Evolutionary conservation across 805 yeast genomes (phyloP).

Genomic region (Schwanniomyces sp.): DNA sequence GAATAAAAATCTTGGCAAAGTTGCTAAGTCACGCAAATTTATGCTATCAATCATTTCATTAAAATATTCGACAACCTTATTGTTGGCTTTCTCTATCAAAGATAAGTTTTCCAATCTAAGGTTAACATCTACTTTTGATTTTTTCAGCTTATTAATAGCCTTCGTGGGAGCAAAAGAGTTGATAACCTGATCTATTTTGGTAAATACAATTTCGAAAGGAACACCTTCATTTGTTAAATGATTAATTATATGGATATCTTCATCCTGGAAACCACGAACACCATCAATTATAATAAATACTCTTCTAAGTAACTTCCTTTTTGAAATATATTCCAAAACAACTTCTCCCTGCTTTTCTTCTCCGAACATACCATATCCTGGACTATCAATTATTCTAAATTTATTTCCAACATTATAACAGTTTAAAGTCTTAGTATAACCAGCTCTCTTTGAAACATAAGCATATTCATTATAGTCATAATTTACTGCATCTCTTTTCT

Average conservation of each 20-base stretch:
- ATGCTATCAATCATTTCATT: conserved; percentile 36
- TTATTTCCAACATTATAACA: conserved; percentile 66
- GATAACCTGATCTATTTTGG: conserved; percentile 66
- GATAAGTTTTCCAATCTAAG: conserved; percentile 6
- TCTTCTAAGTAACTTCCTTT: conserved; percentile 53
- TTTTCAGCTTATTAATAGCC: conserved; percentile 11
- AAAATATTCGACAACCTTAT: conserved; percentile 23
- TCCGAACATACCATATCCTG: conserved; percentile 86
- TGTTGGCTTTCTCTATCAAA: conserved; percentile 20
- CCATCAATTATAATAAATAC: conserved; percentile 66
- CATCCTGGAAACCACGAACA: conserved; percentile 54
- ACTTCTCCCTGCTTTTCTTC: conserved; percentile 65
- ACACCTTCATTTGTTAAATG: conserved; percentile 54
- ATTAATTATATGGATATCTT: conserved; percentile 55
- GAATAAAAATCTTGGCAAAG: conserved; percentile 48
- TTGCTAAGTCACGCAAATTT: conserved; percentile 33
- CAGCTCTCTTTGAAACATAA: conserved; percentile 53
- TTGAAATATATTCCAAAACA: conserved; percentile 59
- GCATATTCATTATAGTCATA: conserved; percentile 44
- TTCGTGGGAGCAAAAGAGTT: conserved; percentile 20
- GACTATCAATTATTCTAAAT: conserved; percentile 75
- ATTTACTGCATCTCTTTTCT: conserved; percentile 24
- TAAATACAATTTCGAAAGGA: conserved; percentile 72
- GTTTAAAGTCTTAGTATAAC: conserved; percentile 64
- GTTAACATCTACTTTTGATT: background rate